phyloP scores from a whole-genome alignment of 2,329 filamentous ascomycete species.

The Claviceps lovelessii region DNA sequence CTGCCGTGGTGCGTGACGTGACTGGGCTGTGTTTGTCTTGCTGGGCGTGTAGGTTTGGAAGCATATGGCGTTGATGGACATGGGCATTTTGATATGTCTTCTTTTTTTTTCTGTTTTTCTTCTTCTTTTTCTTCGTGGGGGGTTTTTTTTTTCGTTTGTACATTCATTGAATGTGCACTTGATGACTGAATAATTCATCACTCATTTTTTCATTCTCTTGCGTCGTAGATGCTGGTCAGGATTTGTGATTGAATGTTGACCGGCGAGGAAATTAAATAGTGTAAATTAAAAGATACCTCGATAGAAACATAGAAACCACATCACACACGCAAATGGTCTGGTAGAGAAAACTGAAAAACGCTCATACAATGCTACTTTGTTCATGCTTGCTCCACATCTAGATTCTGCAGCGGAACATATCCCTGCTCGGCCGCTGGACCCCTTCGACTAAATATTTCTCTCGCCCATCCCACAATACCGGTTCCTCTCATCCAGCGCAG shows the following conservation, averaged over 20 bases:
- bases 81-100: too few species aligned
- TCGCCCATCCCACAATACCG: conserved; percentile 27
- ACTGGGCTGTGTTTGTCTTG: too few species aligned
- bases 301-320: not conserved
- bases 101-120: too few species aligned
- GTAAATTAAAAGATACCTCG: not conserved
- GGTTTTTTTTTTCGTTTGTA: too few species aligned
- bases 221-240: too few species aligned
- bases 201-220: too few species aligned
- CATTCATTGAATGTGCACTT: too few species aligned
- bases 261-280: not conserved
- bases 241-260: not conserved
- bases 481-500: conserved; percentile 28
- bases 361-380: not conserved
- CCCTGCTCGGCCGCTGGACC: conserved; percentile 34
- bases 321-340: not conserved
- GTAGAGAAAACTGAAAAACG: not conserved
- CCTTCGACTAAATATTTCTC: conserved; percentile 25
- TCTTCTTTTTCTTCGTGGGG: too few species aligned
- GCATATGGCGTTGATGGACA: too few species aligned
- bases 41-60: too few species aligned
- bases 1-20: too few species aligned
- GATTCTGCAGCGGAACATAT: conserved; percentile 43
- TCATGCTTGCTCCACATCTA: conserved; percentile 24
- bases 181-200: too few species aligned